Evolutionary conservation across 331 rosid species (phyloP).

Genomic region (Dryas integrifolia): DNA sequence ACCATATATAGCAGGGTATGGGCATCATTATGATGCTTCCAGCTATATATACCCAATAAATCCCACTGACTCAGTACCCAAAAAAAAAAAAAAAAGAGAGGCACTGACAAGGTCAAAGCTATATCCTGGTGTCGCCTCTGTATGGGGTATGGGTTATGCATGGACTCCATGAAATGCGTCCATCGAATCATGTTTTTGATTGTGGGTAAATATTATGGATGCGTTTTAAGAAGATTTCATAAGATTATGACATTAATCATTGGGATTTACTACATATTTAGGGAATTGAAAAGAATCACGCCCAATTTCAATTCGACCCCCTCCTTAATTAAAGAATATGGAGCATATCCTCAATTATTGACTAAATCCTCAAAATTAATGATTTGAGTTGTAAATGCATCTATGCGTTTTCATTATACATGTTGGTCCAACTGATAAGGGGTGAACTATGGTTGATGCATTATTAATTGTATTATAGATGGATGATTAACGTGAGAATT

Average conservation of each 20-base stretch:
- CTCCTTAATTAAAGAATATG: too few species aligned
- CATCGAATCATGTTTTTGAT: neutral
- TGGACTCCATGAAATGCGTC: neutral
- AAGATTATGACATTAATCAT: too few species aligned
- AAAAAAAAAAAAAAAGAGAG: neutral
- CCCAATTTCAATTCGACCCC: too few species aligned
- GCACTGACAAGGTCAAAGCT: slow-evolving; percentile 4
- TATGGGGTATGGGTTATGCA: neutral
- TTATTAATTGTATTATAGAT: too few species aligned
- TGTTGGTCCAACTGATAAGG: too few species aligned
- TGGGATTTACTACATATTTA: neutral
- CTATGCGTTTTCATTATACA: too few species aligned
- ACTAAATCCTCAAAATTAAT: too few species aligned
- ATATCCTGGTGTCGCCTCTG: neutral
- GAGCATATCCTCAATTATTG: too few species aligned
- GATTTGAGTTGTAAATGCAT: too few species aligned
- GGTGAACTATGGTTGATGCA: too few species aligned
- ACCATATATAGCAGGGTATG: neutral
- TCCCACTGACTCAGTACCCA: neutral
- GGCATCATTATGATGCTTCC: neutral
- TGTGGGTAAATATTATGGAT: neutral
- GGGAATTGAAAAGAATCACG: too few species aligned
- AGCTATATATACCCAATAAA: neutral
- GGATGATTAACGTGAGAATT: too few species aligned
- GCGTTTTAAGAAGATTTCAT: neutral